Base-by-base conservation (phyloP, 192 early-diverging fungal genomes). In the Geranomyces michiganensis region DNA sequence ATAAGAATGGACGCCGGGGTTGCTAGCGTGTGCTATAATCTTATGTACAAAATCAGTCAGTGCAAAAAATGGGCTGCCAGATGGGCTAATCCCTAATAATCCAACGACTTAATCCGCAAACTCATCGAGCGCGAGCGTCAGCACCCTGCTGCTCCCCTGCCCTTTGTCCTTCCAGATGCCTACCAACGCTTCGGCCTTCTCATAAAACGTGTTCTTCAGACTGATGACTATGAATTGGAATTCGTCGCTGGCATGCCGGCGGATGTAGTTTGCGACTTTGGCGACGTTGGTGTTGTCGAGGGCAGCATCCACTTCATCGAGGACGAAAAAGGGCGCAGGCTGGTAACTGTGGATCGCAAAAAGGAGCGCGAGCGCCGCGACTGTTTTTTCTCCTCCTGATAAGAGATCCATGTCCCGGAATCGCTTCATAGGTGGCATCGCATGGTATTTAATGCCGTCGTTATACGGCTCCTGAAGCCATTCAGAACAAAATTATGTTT, bases 401-500 rank as follows among this genome's bases (percentile, higher is more conserved):
- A 99, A 83, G 73, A 94, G 93, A 66, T 97, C 96, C 97, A 99
- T 99, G 76, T 99, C 97, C 66, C 96, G 82, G 87, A 99, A 99
- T 30, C 96, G 90, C 82, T 99, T 99, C 88, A 96, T 92, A 24
- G 97, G 97, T 8, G 97, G 97, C 95, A 98, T 98, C 0, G 97
- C 96, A 74, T 99, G 96, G 82, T 97, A 99, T 67, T 94, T 93
- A 51, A 99, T 87, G 33, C 96, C 96, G 58, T 91, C 88, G 65
- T 94, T 74, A 61, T 96, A 99, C 2, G 97, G 97, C 78, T 98
- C 95, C 78, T 86, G 61, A 8, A 41, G 36, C 36, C 3, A 41
- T n/a, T n/a, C 36, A 41, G 10, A 41, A 41, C 3, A 41, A 41
- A 41, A 41, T 10, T 10, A 41, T 3, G 36, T 10, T 41, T 41